Evolutionary conservation across 345 rosid genomes (phyloP).

Genomic region (Eutrema yunnanense): DNA sequence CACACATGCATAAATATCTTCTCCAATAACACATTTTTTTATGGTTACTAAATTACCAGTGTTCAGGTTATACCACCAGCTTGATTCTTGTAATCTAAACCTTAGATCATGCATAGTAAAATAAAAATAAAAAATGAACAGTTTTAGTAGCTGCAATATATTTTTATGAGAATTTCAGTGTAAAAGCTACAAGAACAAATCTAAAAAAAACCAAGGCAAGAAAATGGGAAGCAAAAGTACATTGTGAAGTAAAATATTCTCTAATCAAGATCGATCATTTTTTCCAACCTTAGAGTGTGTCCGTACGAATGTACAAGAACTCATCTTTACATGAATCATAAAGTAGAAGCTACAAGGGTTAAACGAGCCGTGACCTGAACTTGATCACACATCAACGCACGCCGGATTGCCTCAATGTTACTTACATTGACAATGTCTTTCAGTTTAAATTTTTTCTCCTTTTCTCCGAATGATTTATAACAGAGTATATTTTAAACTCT

Average conservation of each 20-base stretch:
- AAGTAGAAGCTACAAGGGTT: conserved; percentile 20
- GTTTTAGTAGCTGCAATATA: neutral
- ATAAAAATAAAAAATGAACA: neutral
- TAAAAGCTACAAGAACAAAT: conserved; percentile 6
- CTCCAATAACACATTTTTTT: neutral
- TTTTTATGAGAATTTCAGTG: neutral
- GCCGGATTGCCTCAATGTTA: neutral
- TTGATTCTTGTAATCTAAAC: neutral
- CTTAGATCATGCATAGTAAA: neutral
- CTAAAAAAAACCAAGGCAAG: neutral
- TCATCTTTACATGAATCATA: conserved; percentile 28
- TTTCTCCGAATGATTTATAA: too few species aligned
- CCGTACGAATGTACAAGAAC: conserved; percentile 20
- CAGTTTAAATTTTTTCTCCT: too few species aligned
- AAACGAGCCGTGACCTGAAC: neutral
- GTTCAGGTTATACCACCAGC: neutral
- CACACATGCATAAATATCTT: neutral
- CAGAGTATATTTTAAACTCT: too few species aligned
- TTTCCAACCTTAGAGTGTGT: neutral
- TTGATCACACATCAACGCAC: neutral
- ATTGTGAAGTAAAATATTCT: neutral
- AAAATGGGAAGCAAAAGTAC: neutral
- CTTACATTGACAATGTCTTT: too few species aligned
- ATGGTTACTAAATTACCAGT: too few species aligned
- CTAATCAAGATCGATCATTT: neutral